phyloP scores from a whole-genome alignment of 73 alveolate genomes.

The Paraurostyla sp. region DNA sequence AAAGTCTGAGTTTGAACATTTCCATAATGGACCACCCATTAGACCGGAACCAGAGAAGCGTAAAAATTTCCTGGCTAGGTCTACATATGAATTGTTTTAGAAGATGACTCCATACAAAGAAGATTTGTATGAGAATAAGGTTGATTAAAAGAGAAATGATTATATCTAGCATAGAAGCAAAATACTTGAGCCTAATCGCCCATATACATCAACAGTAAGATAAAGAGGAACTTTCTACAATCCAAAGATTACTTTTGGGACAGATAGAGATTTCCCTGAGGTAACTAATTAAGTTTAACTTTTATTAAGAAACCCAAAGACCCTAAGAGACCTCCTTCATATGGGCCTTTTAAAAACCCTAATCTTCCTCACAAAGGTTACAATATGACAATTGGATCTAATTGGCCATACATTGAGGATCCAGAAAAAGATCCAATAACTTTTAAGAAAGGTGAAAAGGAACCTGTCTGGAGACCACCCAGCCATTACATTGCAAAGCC shows the following conservation, averaged over 20 bases:
- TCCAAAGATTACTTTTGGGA: slow-evolving; percentile 18
- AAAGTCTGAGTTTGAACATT: slow-evolving; percentile 54
- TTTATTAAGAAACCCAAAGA: slow-evolving; percentile 8
- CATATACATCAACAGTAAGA: slow-evolving; percentile 58
- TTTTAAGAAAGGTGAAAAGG: slow-evolving; percentile 19
- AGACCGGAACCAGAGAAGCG: slow-evolving; percentile 2
- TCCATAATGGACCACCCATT: slow-evolving; percentile 39
- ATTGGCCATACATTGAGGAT: slow-evolving; percentile 42
- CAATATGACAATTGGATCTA: slow-evolving; percentile 42
- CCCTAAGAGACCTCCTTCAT: slow-evolving; percentile 22
- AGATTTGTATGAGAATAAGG: slow-evolving; percentile 49
- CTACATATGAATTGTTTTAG: slow-evolving; percentile 31
- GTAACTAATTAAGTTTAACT: background rate
- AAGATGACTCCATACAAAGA: slow-evolving; percentile 40
- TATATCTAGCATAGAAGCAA: background rate
- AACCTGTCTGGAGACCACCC: slow-evolving; percentile 55
- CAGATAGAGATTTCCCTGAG: slow-evolving; percentile 47
- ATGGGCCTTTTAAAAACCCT: slow-evolving; percentile 52
- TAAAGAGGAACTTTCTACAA: slow-evolving; percentile 53
- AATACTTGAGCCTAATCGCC: background rate
- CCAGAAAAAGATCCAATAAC: slow-evolving; percentile 36
- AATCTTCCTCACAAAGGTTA: slow-evolving; percentile 45
- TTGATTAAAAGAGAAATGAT: slow-evolving; percentile 37
- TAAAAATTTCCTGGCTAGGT: slow-evolving; percentile 45
- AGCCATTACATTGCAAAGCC: slow-evolving; percentile 11